Percentiles rank a stretch among this genome's conserved stretches.
Evolutionary conservation across 441 rosid genomes (phyloP).

Genomic region (Codiaeum variegatum): DNA sequence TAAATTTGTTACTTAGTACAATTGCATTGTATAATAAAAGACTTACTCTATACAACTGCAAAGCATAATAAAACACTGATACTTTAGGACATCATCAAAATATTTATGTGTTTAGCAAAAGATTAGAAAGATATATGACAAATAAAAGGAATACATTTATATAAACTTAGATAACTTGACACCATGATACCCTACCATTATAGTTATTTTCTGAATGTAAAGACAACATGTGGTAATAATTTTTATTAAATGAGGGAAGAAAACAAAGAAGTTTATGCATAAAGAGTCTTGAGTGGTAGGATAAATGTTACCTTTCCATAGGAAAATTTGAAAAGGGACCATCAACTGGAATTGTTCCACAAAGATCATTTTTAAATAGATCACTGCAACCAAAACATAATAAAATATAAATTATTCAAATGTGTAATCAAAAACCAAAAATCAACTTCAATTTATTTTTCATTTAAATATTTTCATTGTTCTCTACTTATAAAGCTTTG

Average conservation of each 20-base stretch:
- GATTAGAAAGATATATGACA: conserved; percentile 12
- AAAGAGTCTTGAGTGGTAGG: neutral
- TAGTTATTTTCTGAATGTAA: conserved; percentile 54
- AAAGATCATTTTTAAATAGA: conserved; percentile 60
- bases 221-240: conserved; percentile 16
- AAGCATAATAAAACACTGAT: neutral
- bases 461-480: neutral
- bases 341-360: conserved; percentile 76
- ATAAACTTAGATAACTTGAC: neutral
- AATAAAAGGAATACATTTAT: neutral
- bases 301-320: conserved; percentile 43
- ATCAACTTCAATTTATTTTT: too few species aligned
- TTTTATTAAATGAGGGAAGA: neutral
- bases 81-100: neutral
- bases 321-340: conserved; percentile 61
- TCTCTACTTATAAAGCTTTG: conserved; percentile 47
- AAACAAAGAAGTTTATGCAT: neutral
- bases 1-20: neutral
- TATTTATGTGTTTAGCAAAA: neutral
- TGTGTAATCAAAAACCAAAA: neutral
- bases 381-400: conserved; percentile 45
- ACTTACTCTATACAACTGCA: neutral
- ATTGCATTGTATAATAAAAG: neutral
- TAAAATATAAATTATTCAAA: neutral
- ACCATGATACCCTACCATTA: conserved; percentile 55